Evolutionary conservation across 495 filamentous ascomycete genomes (phyloP), one percentile per base, ranked within the genome.

Genomic region (Ramalina peruviana): DNA sequence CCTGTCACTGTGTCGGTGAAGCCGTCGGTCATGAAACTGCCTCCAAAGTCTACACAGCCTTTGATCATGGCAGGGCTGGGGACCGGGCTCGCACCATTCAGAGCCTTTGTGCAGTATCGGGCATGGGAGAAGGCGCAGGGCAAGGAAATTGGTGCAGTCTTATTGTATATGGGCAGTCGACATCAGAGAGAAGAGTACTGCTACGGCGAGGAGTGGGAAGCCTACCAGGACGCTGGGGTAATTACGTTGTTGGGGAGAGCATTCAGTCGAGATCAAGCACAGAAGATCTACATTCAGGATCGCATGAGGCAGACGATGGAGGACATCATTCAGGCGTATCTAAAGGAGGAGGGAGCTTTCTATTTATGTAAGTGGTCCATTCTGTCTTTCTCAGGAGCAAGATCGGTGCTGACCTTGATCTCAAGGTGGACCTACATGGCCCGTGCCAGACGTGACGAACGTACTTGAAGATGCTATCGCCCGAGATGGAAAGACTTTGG

Each of bases 221-320:
- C 92, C 3, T 98, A 98, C 65, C 78, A 90, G 63, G 88, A 88
- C 48, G 88, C 93, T 1, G 92, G 92, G 49, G 83, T 98, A 56
- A 86, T 98, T 65, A 97, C 93, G 4, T 75, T 94, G 27, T 79
- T 98, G 19, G 93, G 93, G 21, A 79, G 86, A 41, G 92, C 92
- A 15, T 98, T 98, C 78, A 94, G 86, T 46, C 82, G 92, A 58
- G 92, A 98, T 61, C 92, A 98, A 76, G 80, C 84, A 17, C 75
- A 96, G 74, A 98, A 98, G 81, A 94, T 98, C 53, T 98, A 98
- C 62, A 98, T 98, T 62, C 92, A 98, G 72, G 92, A 97, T 60
- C 81, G 88, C 54, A 97, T 98, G 92, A 78, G 92, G 49, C 74
- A 97, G 74, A 83, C 81, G 2, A 65, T 96, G 36, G 65, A 67